phyloP scores from a whole-genome alignment of 768 basidiomycete species.

The Panaeolus papilionaceus region DNA sequence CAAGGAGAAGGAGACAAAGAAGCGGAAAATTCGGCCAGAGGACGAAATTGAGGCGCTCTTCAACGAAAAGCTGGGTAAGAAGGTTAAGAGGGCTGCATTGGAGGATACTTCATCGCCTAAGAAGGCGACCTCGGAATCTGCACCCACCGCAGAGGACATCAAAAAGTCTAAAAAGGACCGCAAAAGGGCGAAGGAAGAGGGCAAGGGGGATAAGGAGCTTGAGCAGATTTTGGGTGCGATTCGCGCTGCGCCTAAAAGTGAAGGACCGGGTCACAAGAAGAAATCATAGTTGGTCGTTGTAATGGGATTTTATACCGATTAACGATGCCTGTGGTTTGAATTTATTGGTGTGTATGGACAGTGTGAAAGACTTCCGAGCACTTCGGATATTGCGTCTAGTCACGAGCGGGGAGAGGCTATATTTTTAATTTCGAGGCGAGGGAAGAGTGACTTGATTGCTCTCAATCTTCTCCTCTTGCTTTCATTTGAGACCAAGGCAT shows the following conservation, averaged over 20 bases:
- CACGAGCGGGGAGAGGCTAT: neutral
- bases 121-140: slow-evolving; percentile 1
- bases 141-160: slow-evolving; percentile 4
- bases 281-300: slow-evolving; percentile 12
- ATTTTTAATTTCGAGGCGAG: no score
- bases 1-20: slow-evolving; percentile 40
- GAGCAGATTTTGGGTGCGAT: slow-evolving; percentile 65
- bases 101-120: slow-evolving; percentile 16
- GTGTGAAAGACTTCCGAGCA: neutral
- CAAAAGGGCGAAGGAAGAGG: slow-evolving; percentile 20
- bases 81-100: slow-evolving; percentile 61
- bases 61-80: slow-evolving; percentile 59
- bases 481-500: neutral
- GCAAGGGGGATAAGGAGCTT: slow-evolving; percentile 44
- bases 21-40: slow-evolving; percentile 49
- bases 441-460: no score
- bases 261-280: slow-evolving; percentile 42
- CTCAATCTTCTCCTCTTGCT: neutral
- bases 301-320: neutral
- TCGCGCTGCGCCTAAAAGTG: slow-evolving; percentile 56
- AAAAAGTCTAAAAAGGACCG: slow-evolving; percentile 23
- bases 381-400: neutral
- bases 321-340: neutral
- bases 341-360: neutral
- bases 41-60: slow-evolving; percentile 86